Evolutionary conservation across 257 asterid genomes (phyloP).

Genomic region (Oldenlandia corymbosa): DNA sequence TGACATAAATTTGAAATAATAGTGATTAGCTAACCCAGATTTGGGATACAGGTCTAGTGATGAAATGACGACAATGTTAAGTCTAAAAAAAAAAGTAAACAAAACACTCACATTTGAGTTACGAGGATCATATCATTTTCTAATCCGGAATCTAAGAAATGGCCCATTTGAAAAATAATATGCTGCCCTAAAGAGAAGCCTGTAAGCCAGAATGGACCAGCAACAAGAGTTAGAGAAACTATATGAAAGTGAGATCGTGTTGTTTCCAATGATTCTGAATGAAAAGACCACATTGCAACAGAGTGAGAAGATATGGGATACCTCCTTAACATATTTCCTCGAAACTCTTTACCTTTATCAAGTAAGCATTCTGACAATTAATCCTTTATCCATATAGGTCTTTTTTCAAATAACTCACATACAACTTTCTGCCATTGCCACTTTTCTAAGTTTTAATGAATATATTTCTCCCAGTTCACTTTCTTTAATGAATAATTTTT

Average conservation of each 20-base stretch:
- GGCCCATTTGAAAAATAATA: constrained; percentile 95
- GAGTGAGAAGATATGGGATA: constrained; percentile 19
- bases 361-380: constrained; percentile 58
- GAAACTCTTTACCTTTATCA: constrained; percentile 47
- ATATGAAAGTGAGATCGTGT: constrained; percentile 5
- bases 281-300: constrained; percentile 1
- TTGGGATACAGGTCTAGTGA: neutral
- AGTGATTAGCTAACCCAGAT: no score
- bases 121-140: constrained; percentile 97
- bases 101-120: constrained; percentile 67
- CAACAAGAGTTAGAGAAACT: constrained; percentile 12
- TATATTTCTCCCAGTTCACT: constrained; percentile 77
- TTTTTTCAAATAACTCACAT: constrained; percentile 76
- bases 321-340: constrained; percentile 61
- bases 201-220: constrained; percentile 28
- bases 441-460: constrained; percentile 50
- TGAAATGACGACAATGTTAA: no score
- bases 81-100: no score
- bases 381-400: constrained; percentile 75
- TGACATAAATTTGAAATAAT: neutral
- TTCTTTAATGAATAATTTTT: constrained; percentile 89
- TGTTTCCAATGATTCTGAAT: constrained; percentile 12
- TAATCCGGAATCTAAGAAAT: constrained; percentile 75
- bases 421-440: constrained; percentile 75
- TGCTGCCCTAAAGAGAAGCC: constrained; percentile 81